Base-by-base conservation (phyloP, 2,329 filamentous ascomycete species). In the Fonsecaea pedrosoi region DNA sequence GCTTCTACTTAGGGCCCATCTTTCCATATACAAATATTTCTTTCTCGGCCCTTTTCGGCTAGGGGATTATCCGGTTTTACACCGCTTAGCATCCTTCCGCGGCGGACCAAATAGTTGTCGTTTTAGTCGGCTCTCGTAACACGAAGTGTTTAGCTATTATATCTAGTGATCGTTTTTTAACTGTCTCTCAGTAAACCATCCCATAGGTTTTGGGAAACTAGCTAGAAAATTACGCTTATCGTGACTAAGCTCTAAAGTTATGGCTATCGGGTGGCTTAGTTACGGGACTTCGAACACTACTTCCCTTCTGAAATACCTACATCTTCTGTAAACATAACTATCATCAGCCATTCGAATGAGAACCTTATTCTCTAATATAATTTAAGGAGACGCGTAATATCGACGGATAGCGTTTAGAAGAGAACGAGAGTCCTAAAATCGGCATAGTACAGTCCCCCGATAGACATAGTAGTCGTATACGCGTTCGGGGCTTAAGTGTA, bases 371-470 rank as follows among this genome's bases (percentile, higher is more conserved):
- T 30, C 58, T 50, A 45, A 37, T 35, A 58, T 42, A 54, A 71
- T 65, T 5, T 55, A 40, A 25, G 60, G 62, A 5, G 54, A 64
- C 12, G 62, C 65, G 53, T 69, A 70, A 37, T 66, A 62, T 12
- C 30, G 18, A 8, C 61, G 55, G 7, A 72, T 54, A 48, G 63
- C 34, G 7, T 60, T 38, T 21, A 72, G 13, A 25, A 73, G 37
- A 38, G 34, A 53, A 50, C 64, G 64, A 32, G 38, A 42, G 53
- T 67, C 60, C 42, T 62, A 38, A 40, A 60, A 53, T 59, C 54
- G 34, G 54, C 71, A 74, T 12, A 71, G 67, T 21, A 74, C 66
- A n/a, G 70, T 70, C 18, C 72, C 71, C 40, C 63, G 59, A 62
- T 67, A 72, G 37, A 40, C 48, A 55, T 69, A 71, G 10, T 40